Conservation (phyloP, 2,329 filamentous ascomycete species). For the Diaporthe eres region DNA sequence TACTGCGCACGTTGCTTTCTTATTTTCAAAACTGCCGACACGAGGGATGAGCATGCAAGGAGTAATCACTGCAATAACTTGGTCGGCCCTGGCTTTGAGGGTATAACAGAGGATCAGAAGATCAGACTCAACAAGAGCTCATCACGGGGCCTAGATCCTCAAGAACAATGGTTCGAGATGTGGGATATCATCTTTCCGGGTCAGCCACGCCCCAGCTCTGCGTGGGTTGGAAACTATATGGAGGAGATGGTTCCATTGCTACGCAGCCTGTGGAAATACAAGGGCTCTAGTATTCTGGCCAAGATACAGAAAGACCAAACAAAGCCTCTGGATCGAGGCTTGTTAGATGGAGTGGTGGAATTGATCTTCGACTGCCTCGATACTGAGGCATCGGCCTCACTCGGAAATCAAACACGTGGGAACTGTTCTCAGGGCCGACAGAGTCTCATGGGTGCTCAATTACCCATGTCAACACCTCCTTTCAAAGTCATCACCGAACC, state of each 20-base stretch:
- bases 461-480: background rate
- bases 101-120: background rate
- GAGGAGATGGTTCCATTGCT: slow-evolving; percentile 25
- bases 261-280: background rate
- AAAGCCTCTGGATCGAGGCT: rapidly evolving
- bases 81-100: background rate
- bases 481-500: background rate
- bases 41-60: slow-evolving; percentile 5
- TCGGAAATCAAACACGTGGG: too few species aligned
- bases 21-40: background rate
- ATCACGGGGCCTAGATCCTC: background rate
- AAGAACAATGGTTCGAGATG: slow-evolving; percentile 9
- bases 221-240: background rate
- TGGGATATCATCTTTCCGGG: slow-evolving; percentile 10
- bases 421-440: background rate
- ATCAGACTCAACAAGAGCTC: background rate
- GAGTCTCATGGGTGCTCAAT: background rate
- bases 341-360: background rate
- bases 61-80: background rate
- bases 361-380: background rate
- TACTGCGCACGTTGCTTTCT: slow-evolving; percentile 21
- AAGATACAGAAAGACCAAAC: background rate
- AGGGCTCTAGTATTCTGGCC: background rate
- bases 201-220: background rate
- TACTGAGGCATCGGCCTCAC: background rate